A percentile compares a stretch with the other conserved stretches of the same genome.
These are phyloP conservation scores for Hemisphaericaspora subhashii DNA, from an alignment of 1,139 yeast species.

Conservation along the genomic window DNA sequence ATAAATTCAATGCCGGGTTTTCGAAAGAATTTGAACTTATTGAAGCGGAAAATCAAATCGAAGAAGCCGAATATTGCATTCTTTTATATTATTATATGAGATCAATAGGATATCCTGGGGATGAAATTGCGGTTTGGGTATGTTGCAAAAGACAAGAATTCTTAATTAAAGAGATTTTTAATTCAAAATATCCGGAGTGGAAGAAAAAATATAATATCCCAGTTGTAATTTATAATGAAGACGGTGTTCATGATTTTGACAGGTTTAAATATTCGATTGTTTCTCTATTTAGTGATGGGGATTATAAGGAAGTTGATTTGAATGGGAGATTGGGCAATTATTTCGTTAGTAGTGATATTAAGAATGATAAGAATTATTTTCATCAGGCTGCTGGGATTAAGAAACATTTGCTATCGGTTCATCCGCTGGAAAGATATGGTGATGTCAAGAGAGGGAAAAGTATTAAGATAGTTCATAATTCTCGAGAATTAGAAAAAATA, in stretches of 20 bases:
- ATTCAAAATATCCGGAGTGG: slow-evolving; percentile 2
- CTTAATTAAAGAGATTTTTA: slow-evolving; percentile 23
- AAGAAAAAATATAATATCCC: slow-evolving; percentile 7
- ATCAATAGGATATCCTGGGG: slow-evolving; percentile 42
- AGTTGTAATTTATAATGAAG: slow-evolving; percentile 8
- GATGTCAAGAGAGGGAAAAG: not conserved
- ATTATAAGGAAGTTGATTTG: slow-evolving; percentile 2
- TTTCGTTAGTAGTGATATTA: slow-evolving; percentile 4
- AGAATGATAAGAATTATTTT: slow-evolving; percentile 3
- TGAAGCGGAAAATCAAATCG: slow-evolving; percentile 28
- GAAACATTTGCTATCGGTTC: not conserved
- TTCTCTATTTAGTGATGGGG: slow-evolving; percentile 8
- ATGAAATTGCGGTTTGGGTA: slow-evolving; percentile 42
- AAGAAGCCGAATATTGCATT: slow-evolving; percentile 57
- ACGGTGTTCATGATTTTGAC: slow-evolving; percentile 9
- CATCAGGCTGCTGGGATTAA: not conserved
- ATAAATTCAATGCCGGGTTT: slow-evolving; percentile 45
- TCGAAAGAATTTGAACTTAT: slow-evolving; percentile 35
- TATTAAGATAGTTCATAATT: not conserved
- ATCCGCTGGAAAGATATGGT: slow-evolving; percentile 3
- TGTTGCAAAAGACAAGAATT: slow-evolving; percentile 38
- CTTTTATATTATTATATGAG: slow-evolving; percentile 49
- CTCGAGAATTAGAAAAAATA: not conserved
- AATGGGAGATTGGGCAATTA: slow-evolving; percentile 9
- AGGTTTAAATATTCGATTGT: slow-evolving; percentile 9